phyloP scores from a whole-genome alignment of 2,329 filamentous ascomycete genomes.

The Apiospora rasikravindrae region DNA sequence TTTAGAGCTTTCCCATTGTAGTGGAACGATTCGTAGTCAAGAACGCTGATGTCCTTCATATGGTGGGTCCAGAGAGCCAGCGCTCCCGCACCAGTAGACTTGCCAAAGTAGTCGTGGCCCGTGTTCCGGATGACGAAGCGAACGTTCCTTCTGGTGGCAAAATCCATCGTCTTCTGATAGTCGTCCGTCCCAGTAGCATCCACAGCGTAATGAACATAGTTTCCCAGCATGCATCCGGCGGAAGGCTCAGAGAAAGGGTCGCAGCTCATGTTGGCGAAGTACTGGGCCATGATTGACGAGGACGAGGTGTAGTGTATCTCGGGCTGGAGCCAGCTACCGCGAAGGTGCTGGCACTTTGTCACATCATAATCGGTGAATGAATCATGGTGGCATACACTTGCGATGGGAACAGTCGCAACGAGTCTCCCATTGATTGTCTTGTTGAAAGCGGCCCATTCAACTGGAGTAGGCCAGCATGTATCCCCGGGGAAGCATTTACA shows the following conservation, averaged over 20 bases:
- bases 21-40: background rate
- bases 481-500: conserved; percentile 21
- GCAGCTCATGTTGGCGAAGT: conserved; percentile 23
- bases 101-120: conserved; percentile 53
- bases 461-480: conserved; percentile 19
- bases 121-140: conserved; percentile 55
- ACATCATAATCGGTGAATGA: too few relatives aligned
- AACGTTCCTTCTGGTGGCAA: conserved; percentile 45
- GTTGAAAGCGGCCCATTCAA: conserved; percentile 21
- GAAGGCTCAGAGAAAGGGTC: conserved; percentile 13
- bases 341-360: too few relatives aligned
- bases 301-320: conserved; percentile 22
- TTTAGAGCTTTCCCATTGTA: background rate
- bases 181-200: conserved; percentile 16
- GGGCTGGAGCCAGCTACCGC: background rate
- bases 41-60: conserved; percentile 36
- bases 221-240: conserved; percentile 16
- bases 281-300: conserved; percentile 21
- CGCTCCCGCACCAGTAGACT: conserved; percentile 41
- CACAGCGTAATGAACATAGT: conserved; percentile 21
- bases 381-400: conserved; percentile 27
- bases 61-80: conserved; percentile 47
- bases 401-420: conserved; percentile 32
- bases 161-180: conserved; percentile 7
- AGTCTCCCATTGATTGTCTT: conserved; percentile 27